These are phyloP conservation scores for Gynochthodes officinalis DNA, from an alignment of 257 asterid genomes.

Conservation along the genomic window DNA sequence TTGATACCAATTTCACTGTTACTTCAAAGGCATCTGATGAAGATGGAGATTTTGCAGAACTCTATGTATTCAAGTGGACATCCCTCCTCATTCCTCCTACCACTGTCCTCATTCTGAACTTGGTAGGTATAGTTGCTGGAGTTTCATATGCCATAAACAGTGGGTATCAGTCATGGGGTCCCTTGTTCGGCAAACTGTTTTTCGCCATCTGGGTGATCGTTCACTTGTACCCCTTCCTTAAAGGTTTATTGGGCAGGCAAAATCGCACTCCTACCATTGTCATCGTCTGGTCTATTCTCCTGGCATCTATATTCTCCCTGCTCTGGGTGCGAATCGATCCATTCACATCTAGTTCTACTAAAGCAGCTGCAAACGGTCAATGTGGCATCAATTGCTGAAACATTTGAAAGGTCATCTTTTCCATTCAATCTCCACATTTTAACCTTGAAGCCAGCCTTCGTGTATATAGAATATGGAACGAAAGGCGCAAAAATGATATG, in stretches of 20 bases:
- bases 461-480: conserved; percentile 16
- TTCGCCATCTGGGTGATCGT: conserved; percentile 89
- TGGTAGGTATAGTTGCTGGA: conserved; percentile 86
- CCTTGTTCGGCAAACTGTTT: conserved; percentile 67
- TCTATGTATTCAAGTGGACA: conserved; percentile 86
- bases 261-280: conserved; percentile 96
- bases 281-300: conserved; percentile 88
- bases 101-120: conserved; percentile 69
- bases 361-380: conserved; percentile 51
- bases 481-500: not conserved
- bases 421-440: not conserved
- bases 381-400: conserved; percentile 71
- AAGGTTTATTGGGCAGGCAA: conserved; percentile 75
- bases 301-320: conserved; percentile 87
- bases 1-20: conserved; percentile 85
- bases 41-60: conserved; percentile 75
- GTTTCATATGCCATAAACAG: conserved; percentile 82
- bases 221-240: conserved; percentile 88
- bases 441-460: not conserved
- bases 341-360: conserved; percentile 51
- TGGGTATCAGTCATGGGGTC: conserved; percentile 95
- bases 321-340: conserved; percentile 95
- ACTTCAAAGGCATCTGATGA: conserved; percentile 82
- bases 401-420: not conserved
- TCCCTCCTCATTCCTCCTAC: conserved; percentile 86